Evolutionary conservation across 1,139 yeast genomes (phyloP).

Genomic region (Kurtzmaniella quercitrusa): DNA sequence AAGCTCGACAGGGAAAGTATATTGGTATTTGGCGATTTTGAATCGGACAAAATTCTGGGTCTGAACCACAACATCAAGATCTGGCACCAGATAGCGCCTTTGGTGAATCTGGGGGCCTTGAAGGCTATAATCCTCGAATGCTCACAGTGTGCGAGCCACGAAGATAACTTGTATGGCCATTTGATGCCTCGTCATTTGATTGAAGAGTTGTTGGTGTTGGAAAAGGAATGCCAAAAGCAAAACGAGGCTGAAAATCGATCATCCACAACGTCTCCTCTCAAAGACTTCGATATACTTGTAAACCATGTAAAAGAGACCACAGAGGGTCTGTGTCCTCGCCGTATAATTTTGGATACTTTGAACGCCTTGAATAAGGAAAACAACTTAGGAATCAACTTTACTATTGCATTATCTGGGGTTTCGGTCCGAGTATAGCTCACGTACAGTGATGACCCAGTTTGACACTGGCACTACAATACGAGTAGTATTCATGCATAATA

Average conservation of each 20-base stretch:
- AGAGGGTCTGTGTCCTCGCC: slow-evolving; percentile 37
- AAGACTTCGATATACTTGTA: slow-evolving; percentile 52
- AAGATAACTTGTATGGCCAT: slow-evolving; percentile 62
- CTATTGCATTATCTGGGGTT: slow-evolving; percentile 54
- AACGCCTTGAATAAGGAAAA: slow-evolving; percentile 32
- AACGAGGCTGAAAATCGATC: not conserved
- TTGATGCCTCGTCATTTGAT: slow-evolving; percentile 63
- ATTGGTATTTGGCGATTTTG: slow-evolving; percentile 77
- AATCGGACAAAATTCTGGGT: slow-evolving; percentile 53
- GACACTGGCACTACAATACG: not conserved
- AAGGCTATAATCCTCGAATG: slow-evolving; percentile 71
- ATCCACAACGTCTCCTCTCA: slow-evolving; percentile 24
- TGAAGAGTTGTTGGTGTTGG: slow-evolving; percentile 47
- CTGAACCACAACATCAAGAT: slow-evolving; percentile 40
- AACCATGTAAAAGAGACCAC: slow-evolving; percentile 58
- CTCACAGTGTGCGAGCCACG: slow-evolving; percentile 49
- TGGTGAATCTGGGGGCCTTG: slow-evolving; percentile 32
- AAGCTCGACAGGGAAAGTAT: slow-evolving; percentile 20
- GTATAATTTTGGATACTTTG: slow-evolving; percentile 43
- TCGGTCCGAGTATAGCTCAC: slow-evolving; percentile 12
- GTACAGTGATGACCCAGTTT: not conserved
- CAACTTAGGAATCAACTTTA: slow-evolving; percentile 39
- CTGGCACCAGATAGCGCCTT: slow-evolving; percentile 55
- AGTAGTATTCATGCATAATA: too few relatives aligned
- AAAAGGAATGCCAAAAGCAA: slow-evolving; percentile 13